Base-by-base conservation (phyloP, 352 stramenopile species). In the Phytopythium kandeliae region DNA sequence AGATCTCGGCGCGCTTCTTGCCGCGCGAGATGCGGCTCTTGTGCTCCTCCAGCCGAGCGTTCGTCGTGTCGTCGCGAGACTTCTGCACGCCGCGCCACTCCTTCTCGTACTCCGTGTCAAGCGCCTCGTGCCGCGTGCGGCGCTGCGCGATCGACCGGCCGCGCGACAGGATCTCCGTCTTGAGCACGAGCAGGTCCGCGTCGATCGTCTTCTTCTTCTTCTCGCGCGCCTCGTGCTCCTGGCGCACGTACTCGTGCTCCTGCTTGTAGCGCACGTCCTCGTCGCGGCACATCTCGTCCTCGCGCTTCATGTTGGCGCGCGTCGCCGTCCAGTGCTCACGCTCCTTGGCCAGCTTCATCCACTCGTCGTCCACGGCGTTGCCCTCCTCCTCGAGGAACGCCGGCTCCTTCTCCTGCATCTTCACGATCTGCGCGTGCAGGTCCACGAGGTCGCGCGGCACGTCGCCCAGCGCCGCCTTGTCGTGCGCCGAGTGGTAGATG, bases 281-380 rank as follows among this genome's bases (percentile, higher is more conserved):
- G 49, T 94, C 84, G 30, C 67, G 67, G 65, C 84, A 94, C 78
- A 92, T 89, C 40, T 92, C 79, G 44, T 94, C 84, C 57, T 94
- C 84, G 22, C 81, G 76, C 71, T 94, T 94, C 84, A 94, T 94
- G 69, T 92, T 91, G 5, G 84, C 76, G 46, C 84, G 84, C 58
- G 85, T 85, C 48, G 78, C 86, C 4, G 84, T 89, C 84, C 84
- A 94, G 73, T 94, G 82, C 67, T 94, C 84, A 40, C 84, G 84
- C 55, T 94, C 84, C 69, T 94, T 94, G 19, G 78, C 79, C 19
- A 94, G 61, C 68, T 94, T 91, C 73, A 88, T 94, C 84, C 84
- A 94, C 59, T 94, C 84, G 31, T 91, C 84, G 42, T 94, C 81
- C 17, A 94, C 75, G 7, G 71, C 65, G 52, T 88, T 85, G 12